These are phyloP conservation scores for Oenanthe javanica DNA, from an alignment of 140 eudicot species.

Conservation along the genomic window DNA sequence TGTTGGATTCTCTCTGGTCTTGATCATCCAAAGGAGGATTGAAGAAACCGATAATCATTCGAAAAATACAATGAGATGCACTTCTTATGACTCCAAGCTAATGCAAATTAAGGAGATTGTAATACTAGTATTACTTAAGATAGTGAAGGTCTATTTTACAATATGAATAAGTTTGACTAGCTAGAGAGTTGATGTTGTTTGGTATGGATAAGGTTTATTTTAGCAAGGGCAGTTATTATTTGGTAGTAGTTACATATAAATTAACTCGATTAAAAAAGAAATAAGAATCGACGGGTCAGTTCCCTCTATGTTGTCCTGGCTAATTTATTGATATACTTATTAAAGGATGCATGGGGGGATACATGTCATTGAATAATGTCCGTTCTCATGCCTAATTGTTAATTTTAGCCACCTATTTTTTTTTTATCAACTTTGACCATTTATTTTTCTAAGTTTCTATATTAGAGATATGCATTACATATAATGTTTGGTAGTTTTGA, in stretches of 20 bases:
- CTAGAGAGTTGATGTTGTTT: not conserved
- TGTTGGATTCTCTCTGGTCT: not conserved
- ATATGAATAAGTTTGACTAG: not conserved
- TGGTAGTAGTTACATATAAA: not conserved
- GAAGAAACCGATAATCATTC: not conserved
- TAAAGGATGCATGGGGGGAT: not conserved
- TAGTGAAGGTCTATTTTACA: not conserved
- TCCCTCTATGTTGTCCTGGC: conserved; percentile 4
- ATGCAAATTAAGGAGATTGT: conserved; percentile 10
- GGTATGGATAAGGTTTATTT: not conserved
- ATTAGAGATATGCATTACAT: not conserved
- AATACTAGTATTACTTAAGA: not conserved
- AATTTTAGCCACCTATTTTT: not conserved
- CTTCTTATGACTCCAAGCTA: conserved; percentile 3
- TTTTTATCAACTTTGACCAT: not conserved
- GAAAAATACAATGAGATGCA: not conserved
- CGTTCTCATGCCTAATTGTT: conserved; percentile 5
- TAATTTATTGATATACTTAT: not conserved
- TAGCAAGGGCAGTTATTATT: not conserved
- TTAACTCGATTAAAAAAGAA: not conserved
- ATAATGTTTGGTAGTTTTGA: not conserved
- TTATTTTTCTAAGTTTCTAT: not conserved
- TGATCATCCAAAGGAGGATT: not conserved
- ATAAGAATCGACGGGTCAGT: not conserved
- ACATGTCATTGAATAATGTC: not conserved